Conservation (phyloP, 2,329 filamentous ascomycete species). For the Paraphoma chrysanthemicola region DNA sequence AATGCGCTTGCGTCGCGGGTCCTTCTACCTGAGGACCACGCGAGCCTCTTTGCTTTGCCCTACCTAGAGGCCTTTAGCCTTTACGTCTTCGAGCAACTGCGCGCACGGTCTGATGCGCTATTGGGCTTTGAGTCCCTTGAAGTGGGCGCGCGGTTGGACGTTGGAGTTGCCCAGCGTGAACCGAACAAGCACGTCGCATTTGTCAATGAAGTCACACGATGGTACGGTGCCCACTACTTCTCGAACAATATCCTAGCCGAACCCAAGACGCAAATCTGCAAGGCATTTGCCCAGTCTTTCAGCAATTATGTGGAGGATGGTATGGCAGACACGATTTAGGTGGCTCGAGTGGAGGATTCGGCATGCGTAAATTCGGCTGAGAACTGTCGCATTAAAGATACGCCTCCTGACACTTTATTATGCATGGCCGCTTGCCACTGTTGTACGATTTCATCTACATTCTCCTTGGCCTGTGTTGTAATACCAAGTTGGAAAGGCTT, state of each 20-base stretch:
- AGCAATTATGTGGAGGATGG: no score
- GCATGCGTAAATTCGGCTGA: no score
- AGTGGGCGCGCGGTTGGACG: background rate
- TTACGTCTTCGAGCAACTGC: background rate
- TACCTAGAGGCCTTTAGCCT: background rate
- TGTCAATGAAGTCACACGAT: constrained; percentile 1
- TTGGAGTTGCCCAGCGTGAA: background rate
- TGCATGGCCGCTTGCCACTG: no score
- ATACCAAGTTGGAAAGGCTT: no score
- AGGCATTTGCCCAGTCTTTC: background rate
- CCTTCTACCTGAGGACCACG: background rate
- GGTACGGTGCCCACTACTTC: constrained; percentile 2
- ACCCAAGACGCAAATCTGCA: background rate
- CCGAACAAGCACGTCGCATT: background rate
- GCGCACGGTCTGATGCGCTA: background rate
- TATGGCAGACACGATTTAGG: no score
- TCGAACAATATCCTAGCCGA: no score
- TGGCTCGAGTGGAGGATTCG: no score
- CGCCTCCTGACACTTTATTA: no score
- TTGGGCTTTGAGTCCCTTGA: constrained; percentile 1
- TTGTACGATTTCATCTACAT: no score
- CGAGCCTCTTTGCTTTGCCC: background rate
- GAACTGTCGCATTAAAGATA: no score
- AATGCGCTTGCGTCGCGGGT: background rate
- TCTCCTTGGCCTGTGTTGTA: no score